phyloP scores from a whole-genome alignment of 768 basidiomycete species.

The Macrolepiota fuliginosa region DNA sequence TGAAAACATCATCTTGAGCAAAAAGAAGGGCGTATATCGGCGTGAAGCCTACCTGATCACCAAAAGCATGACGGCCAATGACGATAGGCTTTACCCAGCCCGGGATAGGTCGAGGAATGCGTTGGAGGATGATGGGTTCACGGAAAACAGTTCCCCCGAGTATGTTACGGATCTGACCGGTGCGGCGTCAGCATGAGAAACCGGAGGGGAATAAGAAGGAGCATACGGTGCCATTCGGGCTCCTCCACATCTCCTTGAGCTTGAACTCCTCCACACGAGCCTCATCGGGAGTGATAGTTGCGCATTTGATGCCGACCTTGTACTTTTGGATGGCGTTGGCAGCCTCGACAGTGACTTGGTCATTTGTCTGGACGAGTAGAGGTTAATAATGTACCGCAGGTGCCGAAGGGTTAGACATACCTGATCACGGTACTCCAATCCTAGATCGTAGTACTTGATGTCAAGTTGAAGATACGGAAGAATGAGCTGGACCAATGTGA shows the following conservation, averaged over 20 bases:
- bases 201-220: not conserved
- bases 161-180: slow-evolving; percentile 85
- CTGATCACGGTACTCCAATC: slow-evolving; percentile 88
- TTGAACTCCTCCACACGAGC: slow-evolving; percentile 96
- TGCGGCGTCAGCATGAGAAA: not conserved
- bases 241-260: slow-evolving; percentile 98
- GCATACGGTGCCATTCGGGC: slow-evolving; percentile 90
- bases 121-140: slow-evolving; percentile 91
- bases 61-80: slow-evolving; percentile 96
- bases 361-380: slow-evolving; percentile 65
- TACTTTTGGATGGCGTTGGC: slow-evolving; percentile 93
- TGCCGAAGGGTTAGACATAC: slow-evolving; percentile 35
- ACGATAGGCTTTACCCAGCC: slow-evolving; percentile 97
- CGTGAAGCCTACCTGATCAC: slow-evolving; percentile 71
- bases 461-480: slow-evolving; percentile 93
- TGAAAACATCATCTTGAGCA: slow-evolving; percentile 24
- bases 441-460: slow-evolving; percentile 99
- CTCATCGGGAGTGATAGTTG: slow-evolving; percentile 98
- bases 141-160: slow-evolving; percentile 98
- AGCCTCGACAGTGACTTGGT: slow-evolving; percentile 89
- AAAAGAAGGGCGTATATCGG: not conserved
- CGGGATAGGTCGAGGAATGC: slow-evolving; percentile 91
- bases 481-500: slow-evolving; percentile 62
- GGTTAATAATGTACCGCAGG: not conserved
- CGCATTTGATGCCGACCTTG: slow-evolving; percentile 98